Base-by-base conservation (phyloP, 2,329 filamentous ascomycete species). In the Aspergillus pseudotamarii region DNA sequence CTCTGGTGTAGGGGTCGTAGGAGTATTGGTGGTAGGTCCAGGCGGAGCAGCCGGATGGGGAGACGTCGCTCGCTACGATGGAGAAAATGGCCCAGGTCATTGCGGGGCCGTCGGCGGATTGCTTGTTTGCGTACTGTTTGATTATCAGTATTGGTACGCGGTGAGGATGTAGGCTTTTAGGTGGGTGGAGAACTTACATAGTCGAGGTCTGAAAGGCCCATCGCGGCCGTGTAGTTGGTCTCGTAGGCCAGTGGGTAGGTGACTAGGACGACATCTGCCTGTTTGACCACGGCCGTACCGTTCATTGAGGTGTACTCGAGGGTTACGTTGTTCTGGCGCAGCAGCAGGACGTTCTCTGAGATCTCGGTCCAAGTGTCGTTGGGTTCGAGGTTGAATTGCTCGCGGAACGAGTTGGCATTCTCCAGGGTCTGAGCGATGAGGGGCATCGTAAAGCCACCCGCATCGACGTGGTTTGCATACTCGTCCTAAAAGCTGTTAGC, bases 71-170 rank as follows among this genome's bases (percentile, higher is more conserved):
- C 16, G 89, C 88, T 34, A 88, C 86, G 55, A 91, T 85, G 54
- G 86, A 86, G 75, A 90, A 91, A 11, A 90, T 86, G 11, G 87
- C 87, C 74, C 89, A 92, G 1, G 89, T 91, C 89, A 92, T 92
- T 3, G 86, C 89, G 1, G 89, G 89, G 0, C 89, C 89, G 67
- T 90, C 84, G 1, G 84, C 78, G 1, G 88, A 89, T 75, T 91
- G 89, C 60, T 88, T 89, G 51, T 86, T 86, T 5, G 89, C 88
- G 69, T 91, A 91, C 80, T 84, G 16, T 43, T n/a, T 46, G n/a
- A 46, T 64, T 59, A 56, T 46, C 56, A 45, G 54, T 11, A 23
- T 51, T 34, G 34, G 8, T 4, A 23, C 9, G 8, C 4, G 19
- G 1, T 10, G 3, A 14, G 16, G 30, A 16, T 1, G 41, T 26